Percentiles rank a stretch among this genome's conserved stretches.
These are phyloP conservation scores for Lichtheimia ramosa DNA, from an alignment of 371 early-diverging fungal species.

Conservation along the genomic window DNA sequence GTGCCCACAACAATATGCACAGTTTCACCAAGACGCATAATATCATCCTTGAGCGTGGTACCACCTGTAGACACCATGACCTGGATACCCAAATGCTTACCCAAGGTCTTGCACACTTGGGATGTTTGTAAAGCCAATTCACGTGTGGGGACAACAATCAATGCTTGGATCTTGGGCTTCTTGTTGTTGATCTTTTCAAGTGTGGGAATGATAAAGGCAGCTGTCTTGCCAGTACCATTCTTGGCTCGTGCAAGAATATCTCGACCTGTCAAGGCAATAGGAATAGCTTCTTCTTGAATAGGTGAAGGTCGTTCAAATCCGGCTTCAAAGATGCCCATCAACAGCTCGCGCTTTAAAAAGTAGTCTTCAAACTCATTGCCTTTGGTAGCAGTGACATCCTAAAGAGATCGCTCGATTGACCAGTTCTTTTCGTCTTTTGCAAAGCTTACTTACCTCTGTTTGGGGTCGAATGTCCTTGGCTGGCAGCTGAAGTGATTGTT, in stretches of 20 bases:
- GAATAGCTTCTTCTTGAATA: constrained; percentile 99
- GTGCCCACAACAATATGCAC: constrained; percentile 98
- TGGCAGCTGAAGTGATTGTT: constrained; percentile 72
- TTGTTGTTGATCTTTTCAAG: constrained; percentile 90
- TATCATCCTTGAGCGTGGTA: constrained; percentile 97
- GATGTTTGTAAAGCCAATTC: constrained; percentile 97
- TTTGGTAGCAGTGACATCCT: constrained; percentile 94
- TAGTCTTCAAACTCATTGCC: constrained; percentile 98
- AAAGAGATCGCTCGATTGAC: not conserved
- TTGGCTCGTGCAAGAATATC: constrained; percentile 97
- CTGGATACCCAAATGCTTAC: constrained; percentile 90
- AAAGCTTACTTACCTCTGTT: constrained; percentile 68
- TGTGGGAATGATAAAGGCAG: constrained; percentile 94
- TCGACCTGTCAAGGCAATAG: constrained; percentile 93
- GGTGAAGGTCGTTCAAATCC: constrained; percentile 99
- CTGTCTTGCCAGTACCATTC: constrained; percentile 99
- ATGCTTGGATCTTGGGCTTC: constrained; percentile 79
- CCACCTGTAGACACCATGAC: constrained; percentile 99
- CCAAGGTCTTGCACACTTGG: constrained; percentile 92
- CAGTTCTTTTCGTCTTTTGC: not conserved
- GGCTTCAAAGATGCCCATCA: constrained; percentile 98
- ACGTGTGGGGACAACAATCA: constrained; percentile 95
- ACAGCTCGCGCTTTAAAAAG: constrained; percentile 91
- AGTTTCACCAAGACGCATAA: constrained; percentile 86
- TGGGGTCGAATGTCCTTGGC: constrained; percentile 85